phyloP scores from a whole-genome alignment of 345 rosid genomes.

The Pseudoturritis turrita region DNA sequence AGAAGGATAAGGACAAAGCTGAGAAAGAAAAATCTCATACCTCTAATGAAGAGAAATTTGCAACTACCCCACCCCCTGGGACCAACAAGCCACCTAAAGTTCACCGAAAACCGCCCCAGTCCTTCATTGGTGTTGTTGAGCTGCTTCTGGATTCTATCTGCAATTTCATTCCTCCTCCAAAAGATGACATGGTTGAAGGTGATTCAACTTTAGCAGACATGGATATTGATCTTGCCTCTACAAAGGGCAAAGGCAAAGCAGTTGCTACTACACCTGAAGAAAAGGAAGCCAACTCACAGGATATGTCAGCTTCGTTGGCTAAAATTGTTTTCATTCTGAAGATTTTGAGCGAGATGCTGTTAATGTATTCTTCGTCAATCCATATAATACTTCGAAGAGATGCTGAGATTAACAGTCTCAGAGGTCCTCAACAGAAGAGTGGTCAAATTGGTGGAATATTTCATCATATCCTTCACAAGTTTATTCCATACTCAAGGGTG shows the following conservation, averaged over 20 bases:
- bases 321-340: conserved; percentile 82
- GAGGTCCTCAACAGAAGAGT: conserved; percentile 49
- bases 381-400: conserved; percentile 80
- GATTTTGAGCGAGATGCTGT: conserved; percentile 79
- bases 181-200: conserved; percentile 44
- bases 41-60: conserved; percentile 58
- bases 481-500: conserved; percentile 57
- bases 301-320: conserved; percentile 73
- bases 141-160: conserved; percentile 71
- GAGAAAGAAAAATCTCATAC: conserved; percentile 58
- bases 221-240: conserved; percentile 84
- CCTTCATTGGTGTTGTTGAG: conserved; percentile 77
- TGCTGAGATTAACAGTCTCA: conserved; percentile 57
- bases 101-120: conserved; percentile 76
- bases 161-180: conserved; percentile 60
- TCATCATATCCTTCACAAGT: conserved; percentile 72
- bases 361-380: conserved; percentile 82
- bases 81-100: conserved; percentile 64
- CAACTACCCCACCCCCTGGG: conserved; percentile 38
- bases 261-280: conserved; percentile 55
- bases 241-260: conserved; percentile 89
- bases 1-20: conserved; percentile 62
- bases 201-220: conserved; percentile 58
- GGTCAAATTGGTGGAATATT: conserved; percentile 61
- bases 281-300: conserved; percentile 47